These are phyloP conservation scores for Podila minutissima DNA, from an alignment of 192 early-diverging fungal genomes.

Conservation along the genomic window DNA sequence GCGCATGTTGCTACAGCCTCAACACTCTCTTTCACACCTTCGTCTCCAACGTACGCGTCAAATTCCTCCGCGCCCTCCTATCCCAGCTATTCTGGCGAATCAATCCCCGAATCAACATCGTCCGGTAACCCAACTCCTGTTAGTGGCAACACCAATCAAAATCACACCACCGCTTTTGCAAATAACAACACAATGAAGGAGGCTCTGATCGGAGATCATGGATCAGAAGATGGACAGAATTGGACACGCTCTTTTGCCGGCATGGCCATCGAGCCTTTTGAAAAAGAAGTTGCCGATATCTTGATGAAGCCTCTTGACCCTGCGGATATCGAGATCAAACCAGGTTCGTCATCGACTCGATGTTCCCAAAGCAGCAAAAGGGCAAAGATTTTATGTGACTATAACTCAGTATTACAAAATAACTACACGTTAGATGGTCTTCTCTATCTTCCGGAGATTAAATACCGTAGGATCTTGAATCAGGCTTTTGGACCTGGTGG, in stretches of 20 bases:
- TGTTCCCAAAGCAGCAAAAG: not conserved
- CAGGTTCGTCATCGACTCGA: conserved; percentile 59
- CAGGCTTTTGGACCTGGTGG: conserved; percentile 94
- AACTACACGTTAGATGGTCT: conserved; percentile 75
- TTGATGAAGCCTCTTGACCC: conserved; percentile 76
- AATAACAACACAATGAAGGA: conserved; percentile 21
- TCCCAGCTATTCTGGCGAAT: conserved; percentile 10
- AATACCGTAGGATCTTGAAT: conserved; percentile 96
- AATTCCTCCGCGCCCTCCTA: not conserved
- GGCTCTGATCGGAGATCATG: conserved; percentile 29
- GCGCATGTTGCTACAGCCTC: not conserved
- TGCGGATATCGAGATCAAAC: conserved; percentile 93
- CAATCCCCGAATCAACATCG: not conserved
- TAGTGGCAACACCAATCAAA: conserved; percentile 29
- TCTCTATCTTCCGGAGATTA: conserved; percentile 96
- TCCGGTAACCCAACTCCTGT: not conserved
- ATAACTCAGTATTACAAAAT: not conserved
- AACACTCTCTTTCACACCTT: not conserved
- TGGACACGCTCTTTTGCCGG: conserved; percentile 83
- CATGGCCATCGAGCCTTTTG: conserved; percentile 79
- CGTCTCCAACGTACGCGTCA: conserved; percentile 9
- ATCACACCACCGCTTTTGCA: conserved; percentile 1
- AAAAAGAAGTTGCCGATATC: conserved; percentile 70
- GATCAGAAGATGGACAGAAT: conserved; percentile 38
- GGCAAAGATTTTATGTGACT: not conserved